Evolutionary conservation across 2,329 filamentous ascomycete species (phyloP), one percentile per base, ranked within the genome.

Genomic region (Colletotrichum filicis): DNA sequence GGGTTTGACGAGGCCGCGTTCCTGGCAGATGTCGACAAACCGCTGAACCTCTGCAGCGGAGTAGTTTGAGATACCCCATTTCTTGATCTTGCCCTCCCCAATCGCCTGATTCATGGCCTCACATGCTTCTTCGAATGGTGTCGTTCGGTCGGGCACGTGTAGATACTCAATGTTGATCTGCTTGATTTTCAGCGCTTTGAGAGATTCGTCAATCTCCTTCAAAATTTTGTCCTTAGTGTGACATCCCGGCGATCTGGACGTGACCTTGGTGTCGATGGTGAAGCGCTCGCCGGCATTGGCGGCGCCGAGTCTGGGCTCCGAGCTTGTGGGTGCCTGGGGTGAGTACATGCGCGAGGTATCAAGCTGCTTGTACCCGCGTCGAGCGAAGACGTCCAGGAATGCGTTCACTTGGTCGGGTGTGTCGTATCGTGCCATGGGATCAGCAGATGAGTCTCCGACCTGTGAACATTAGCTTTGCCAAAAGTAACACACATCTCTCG

Each of bases 211-310:
- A 9, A 62, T 62, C 24, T 46, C 30, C 4, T 49, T 42, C 3
- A 46, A 19, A 2, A 66, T 52, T 6, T 66, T 66, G 9, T 52
- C 63, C 26, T 52, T 28, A 9, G 56, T 22, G 5, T 66, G 63
- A 22, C 56, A 52, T 8, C 63, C 63, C 2, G 55, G 35, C 16
- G 42, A 26, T 11, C 53, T 35, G 11, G 32, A 60, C 7, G 58
- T 55, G 14, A 66, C 64, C 16, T 66, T 66, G 5, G 64, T 60
- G 32, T 60, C 32, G 19, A 66, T 60, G 14, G 19, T 14, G 55
- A 66, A 66, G 7, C 35, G n/a, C 3, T 35, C 28, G 5, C 32
- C 64, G 2, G 64, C 64, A 3, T 32, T 49, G 9, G 37, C 59
- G 5, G 24, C 24, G 6, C 59, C 59, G 6, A 62, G 42, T 1